Base-by-base conservation (phyloP, 495 filamentous ascomycete species). In the Neurospora sublineolata region DNA sequence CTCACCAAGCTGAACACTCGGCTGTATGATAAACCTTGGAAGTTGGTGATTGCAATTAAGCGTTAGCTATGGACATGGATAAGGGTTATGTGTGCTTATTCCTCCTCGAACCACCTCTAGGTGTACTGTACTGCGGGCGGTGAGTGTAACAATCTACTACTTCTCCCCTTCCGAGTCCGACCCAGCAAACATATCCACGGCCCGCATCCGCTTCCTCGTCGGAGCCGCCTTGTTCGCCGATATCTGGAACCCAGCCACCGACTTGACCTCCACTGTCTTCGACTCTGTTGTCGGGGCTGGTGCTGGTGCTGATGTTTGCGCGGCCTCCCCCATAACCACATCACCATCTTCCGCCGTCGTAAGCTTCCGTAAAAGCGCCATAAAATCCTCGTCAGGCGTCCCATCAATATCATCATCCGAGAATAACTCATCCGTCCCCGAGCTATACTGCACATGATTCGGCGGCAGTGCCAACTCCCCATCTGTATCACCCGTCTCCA, bases 171-270 rank as follows among this genome's bases (percentile, higher is more conserved):
- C 83, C 11, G 83, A 85, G 68, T 83, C 84, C 3, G 83, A 85
- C 76, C 87, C 91, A 18, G 92, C 94, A 87, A 97, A 97, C 93
- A 97, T 97, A 77, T 97, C 94, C 76, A 93, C 93, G 4, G 94
- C 94, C 73, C 89, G 92, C 78, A 93, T 92, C 68, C 94, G 88
- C 74, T 87, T 87, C 71, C 73, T 78, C 3, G 52, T 16, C 71
- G 79, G 67, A 68, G 77, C 75, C 5, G 77, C 60, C 33, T 78
- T 78, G 30, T 72, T 74, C 18, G 77, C 70, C 23, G 75, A 71
- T 71, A 77, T 78, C 72, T 75, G 76, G 42, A 81, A 78, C 1
- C 74, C 74, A 9, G 74, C 76, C 12, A 74, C 40, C 11, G 75
- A 44, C 38, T 70, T 77, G 60, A 58, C 40, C 42, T 76, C 77